Evolutionary conservation across 371 early-diverging fungal genomes (phyloP), one percentile per base, ranked within the genome.

Genomic region (Mucor irregularis): DNA sequence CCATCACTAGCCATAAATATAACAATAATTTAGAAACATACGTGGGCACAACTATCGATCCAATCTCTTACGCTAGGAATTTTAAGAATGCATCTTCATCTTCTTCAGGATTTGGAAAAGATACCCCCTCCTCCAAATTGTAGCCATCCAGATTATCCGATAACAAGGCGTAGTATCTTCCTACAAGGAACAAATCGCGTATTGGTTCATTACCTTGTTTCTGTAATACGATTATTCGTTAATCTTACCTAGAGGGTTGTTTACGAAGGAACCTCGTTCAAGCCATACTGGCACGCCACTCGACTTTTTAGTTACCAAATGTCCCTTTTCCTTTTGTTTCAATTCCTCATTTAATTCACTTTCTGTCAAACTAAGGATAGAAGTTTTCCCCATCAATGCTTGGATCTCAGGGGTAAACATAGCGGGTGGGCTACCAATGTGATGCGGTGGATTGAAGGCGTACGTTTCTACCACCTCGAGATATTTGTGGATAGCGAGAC

Each of bases 361-460:
- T 28, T 49, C 63, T 37, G 68, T 51, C 24, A 53, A 31, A 40
- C 63, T 57, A 26, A 58, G 47, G 40, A 54, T 47, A 5, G 60
- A 50, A 1, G 69, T 58, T 37, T 60, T 62, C 8, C 47, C 61
- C 68, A 76, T 67, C 22, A 76, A 52, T 7, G 68, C 67, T 38
- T 62, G 62, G 31, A 76, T 73, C 45, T 68, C 69, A 16, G 69
- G 66, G 16, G 69, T 61, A 28, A 71, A 73, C 13, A 61, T 51
- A 3, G 71, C 66, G 19, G 69, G 69, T n/a, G 69, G 67, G n/a
- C 65, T 54, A 22, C 72, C 78, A 11, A 74, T 68, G 37, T 69
- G 74, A 53, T 77, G 78, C 10, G 78, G 70, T 2, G 78, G 78
- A 51, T 71, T 78, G 33, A 78, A 69, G 0, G 64, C 78, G 44